Conservation (phyloP, 306 rosid species). For the Pueraria montana region DNA sequence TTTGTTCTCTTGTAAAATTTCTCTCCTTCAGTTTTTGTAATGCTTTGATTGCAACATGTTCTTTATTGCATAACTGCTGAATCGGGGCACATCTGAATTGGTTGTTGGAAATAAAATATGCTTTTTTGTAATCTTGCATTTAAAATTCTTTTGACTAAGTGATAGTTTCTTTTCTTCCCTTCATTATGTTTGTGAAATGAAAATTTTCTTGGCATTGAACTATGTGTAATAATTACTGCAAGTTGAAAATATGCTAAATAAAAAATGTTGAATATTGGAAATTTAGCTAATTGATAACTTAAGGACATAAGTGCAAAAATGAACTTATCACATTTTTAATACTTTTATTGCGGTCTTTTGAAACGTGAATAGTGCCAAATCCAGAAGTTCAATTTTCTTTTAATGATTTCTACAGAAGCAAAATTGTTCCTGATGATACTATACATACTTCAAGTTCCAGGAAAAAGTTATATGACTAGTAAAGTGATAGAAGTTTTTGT, state of each 20-base stretch:
- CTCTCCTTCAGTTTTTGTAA: no score
- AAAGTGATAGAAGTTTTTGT: conserved; percentile 5
- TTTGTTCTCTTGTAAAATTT: no score
- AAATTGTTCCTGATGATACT: neutral
- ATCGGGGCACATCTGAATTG: no score
- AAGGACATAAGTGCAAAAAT: conserved; percentile 17
- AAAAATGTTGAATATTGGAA: neutral
- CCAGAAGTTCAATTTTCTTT: neutral
- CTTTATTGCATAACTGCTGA: no score
- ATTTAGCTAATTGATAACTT: neutral
- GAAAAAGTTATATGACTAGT: neutral
- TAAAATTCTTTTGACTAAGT: no score
- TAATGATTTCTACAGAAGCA: neutral
- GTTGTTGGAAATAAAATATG: no score
- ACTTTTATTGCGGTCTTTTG: conserved; percentile 16
- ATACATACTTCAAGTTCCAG: neutral
- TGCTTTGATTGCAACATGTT: no score
- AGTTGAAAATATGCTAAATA: neutral
- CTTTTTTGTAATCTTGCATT: no score
- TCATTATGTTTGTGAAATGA: neutral
- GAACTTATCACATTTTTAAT: neutral
- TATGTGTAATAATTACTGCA: neutral
- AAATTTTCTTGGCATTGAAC: neutral
- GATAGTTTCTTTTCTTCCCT: neutral
- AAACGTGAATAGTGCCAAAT: neutral